Percentiles rank a stretch among this genome's conserved stretches.
phyloP scores from a whole-genome alignment of 2,329 filamentous ascomycete species.

The Magnaporthiopsis incrustans region DNA sequence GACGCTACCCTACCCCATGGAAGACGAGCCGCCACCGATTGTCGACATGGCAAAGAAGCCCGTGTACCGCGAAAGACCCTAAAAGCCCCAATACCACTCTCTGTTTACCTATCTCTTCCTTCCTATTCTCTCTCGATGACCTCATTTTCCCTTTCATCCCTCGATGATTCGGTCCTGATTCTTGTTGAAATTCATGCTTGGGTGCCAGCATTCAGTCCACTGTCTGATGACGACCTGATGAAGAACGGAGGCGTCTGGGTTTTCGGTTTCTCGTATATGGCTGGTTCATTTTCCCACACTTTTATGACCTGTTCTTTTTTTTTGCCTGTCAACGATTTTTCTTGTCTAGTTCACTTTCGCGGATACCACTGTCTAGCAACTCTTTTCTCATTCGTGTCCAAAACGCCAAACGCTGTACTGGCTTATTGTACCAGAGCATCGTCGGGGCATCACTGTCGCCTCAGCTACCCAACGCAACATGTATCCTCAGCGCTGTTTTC shows the following conservation, averaged over 20 bases:
- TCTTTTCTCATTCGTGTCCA: not conserved
- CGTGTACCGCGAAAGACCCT: constrained; percentile 42
- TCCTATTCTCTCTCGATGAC: not conserved
- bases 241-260: not conserved
- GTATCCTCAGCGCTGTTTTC: no score
- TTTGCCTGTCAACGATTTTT: not conserved
- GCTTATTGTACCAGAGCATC: not conserved
- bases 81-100: not conserved
- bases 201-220: not conserved
- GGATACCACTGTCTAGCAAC: not conserved
- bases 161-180: not conserved
- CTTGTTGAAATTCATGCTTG: not conserved
- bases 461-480: not conserved
- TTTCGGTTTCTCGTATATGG: not conserved
- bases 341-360: not conserved
- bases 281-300: not conserved
- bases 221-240: not conserved
- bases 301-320: not conserved
- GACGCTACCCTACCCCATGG: constrained; percentile 67
- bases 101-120: not conserved
- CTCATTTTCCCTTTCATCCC: not conserved
- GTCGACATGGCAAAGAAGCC: constrained; percentile 87
- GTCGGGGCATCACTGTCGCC: not conserved
- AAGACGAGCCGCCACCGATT: constrained; percentile 69
- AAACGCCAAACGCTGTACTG: not conserved